Conservation (phyloP, 495 filamentous ascomycete genomes). For the Cercophora sp. region DNA sequence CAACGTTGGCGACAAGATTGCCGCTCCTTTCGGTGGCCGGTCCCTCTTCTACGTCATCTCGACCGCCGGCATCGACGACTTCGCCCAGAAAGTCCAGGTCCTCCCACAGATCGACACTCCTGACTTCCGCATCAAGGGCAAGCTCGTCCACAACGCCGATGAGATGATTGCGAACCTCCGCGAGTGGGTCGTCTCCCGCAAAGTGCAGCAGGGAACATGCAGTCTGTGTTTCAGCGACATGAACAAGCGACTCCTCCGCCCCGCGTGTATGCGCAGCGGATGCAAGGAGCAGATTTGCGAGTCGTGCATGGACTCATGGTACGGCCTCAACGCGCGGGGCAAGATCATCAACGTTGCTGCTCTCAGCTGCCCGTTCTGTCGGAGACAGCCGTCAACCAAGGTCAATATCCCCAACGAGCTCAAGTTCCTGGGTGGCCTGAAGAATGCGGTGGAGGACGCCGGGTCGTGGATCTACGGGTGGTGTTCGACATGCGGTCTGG, state of each 20-base stretch:
- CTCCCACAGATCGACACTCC: constrained; percentile 22
- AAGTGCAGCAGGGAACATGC: constrained; percentile 30
- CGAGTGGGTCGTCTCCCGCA: constrained; percentile 30
- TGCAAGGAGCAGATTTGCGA: constrained; percentile 22
- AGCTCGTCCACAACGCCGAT: constrained; percentile 36
- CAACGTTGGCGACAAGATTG: constrained; percentile 28
- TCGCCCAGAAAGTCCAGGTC: constrained; percentile 32
- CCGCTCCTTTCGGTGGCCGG: constrained; percentile 32
- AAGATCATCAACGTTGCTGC: constrained; percentile 39
- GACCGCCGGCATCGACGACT: constrained; percentile 22
- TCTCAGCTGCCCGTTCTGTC: constrained; percentile 42
- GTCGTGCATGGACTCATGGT: constrained; percentile 21
- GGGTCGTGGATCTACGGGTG: constrained; percentile 41
- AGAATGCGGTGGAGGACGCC: constrained; percentile 26
- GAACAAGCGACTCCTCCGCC: constrained; percentile 20
- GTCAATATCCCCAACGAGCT: constrained; percentile 19
- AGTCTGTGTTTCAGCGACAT: constrained; percentile 38
- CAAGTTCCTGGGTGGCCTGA: constrained; percentile 14
- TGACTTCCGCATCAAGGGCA: constrained; percentile 29
- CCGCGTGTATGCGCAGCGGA: constrained; percentile 19
- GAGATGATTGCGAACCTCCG: constrained; percentile 29
- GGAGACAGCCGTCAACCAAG: constrained; percentile 29
- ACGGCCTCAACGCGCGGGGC: constrained; percentile 27
- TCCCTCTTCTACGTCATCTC: constrained; percentile 39
- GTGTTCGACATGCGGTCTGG: constrained; percentile 33